Evolutionary conservation across 2,329 filamentous ascomycete genomes (phyloP).

Genomic region (Xylariaceae sp.): DNA sequence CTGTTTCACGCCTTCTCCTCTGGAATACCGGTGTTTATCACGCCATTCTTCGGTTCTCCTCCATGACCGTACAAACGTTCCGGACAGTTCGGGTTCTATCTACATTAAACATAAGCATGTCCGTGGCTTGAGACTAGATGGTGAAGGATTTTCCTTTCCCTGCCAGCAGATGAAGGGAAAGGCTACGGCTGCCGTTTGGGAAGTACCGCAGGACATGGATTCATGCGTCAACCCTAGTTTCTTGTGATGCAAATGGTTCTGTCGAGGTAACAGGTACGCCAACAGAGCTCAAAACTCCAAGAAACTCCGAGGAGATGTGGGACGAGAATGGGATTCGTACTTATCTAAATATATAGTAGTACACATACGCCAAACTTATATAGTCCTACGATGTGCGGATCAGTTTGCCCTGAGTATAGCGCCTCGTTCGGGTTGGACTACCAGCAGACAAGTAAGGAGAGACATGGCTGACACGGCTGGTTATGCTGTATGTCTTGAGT

Average conservation of each 20-base stretch:
- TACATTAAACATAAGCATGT: not conserved
- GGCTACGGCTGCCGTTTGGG: slow-evolving; percentile 14
- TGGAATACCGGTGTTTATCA: not conserved
- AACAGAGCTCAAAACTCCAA: not conserved
- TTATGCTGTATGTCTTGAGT: not conserved
- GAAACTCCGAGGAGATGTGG: not conserved
- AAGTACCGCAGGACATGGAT: slow-evolving; percentile 20
- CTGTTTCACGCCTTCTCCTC: not conserved
- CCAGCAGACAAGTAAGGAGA: not conserved
- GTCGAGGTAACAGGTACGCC: not conserved
- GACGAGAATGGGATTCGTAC: not conserved
- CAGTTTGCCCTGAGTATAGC: not conserved
- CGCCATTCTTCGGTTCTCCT: not conserved
- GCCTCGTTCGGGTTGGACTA: not conserved
- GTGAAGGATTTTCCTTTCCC: slow-evolving; percentile 14
- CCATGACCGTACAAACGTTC: not conserved
- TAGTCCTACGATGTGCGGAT: not conserved
- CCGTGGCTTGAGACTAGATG: slow-evolving; percentile 15
- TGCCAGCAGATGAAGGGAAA: slow-evolving; percentile 10
- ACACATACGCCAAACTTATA: not conserved
- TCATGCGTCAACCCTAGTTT: slow-evolving; percentile 15
- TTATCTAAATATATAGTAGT: not conserved
- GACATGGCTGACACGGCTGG: not conserved
- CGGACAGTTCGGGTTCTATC: not conserved
- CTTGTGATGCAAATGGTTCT: not conserved